Base-by-base conservation (phyloP, 441 rosid species). In the Arabidopsis hybrid region DNA sequence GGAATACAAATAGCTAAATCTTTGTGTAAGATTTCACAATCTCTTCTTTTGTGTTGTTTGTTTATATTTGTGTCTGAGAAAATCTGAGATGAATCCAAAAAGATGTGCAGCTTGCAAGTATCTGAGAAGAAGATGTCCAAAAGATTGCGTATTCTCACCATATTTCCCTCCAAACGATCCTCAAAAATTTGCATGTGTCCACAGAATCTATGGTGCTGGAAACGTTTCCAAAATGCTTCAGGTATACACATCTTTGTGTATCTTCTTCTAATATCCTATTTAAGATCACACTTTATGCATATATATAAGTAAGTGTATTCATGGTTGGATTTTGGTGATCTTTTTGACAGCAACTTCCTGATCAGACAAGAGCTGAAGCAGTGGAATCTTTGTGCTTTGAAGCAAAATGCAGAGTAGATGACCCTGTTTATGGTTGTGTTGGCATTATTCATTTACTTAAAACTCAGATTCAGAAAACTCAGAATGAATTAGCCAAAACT, bases 201-300 rank as follows among this genome's bases (percentile, higher is more conserved):
- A 89, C 62, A 81, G 75, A 78, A 83, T 87, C 73, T 83, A 85
- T 71, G 91, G 93, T 8, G 91, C 93, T 57, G 87, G 89, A 71
- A 87, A 84, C 43, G 89, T 85, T 68, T 81, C 81, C 72, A 87
- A 87, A 66, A 71, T 89, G 84, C 83, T 89, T 51, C 86, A 89
- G 88, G 91, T 85, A 76, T 16, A 50, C 8, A 43, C 6, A 62
- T 61, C 21, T 2, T 18, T 49, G 39, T 47, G 4, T 18, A 76
- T 72, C 18, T 29, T 12, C 52, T 31, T 60, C 17, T 34, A 42
- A 11, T 40, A 31, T 68, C 40, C 1, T 16, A 50, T 31, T 3
- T 26, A 45, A 34, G 57, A 64, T 71, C n/a, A 32, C 8, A 8
- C 0, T 47, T 63, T 3, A 3, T 85, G 87, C 79, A 69, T 81